A percentile compares a stretch with the other conserved stretches of the same genome.
These are phyloP conservation scores for Amauroascus niger DNA, from an alignment of 2,329 filamentous ascomycete species.

Conservation along the genomic window DNA sequence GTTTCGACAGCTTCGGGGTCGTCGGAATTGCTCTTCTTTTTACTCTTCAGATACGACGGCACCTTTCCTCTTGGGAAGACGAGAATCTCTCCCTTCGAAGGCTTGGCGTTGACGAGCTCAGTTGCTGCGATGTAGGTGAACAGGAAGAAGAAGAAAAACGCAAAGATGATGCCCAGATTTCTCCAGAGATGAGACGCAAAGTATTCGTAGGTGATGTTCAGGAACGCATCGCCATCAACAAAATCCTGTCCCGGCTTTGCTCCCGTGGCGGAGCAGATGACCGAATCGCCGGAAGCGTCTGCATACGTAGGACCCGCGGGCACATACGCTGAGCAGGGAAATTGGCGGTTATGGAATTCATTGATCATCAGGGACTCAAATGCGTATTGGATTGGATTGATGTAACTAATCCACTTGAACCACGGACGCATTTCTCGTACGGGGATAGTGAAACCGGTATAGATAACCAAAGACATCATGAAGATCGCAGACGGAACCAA, in stretches of 20 bases:
- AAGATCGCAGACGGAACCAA: conserved; percentile 48
- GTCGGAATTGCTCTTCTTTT: conserved; percentile 7
- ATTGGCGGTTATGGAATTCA: conserved; percentile 63
- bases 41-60: conserved; percentile 14
- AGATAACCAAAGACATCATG: conserved; percentile 39
- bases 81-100: conserved; percentile 67
- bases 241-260: conserved; percentile 43
- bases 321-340: conserved; percentile 41
- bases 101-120: conserved; percentile 54
- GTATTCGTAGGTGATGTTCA: conserved; percentile 49
- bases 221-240: conserved; percentile 53
- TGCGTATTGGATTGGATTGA: conserved; percentile 68
- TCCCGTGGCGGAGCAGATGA: conserved; percentile 51
- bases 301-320: conserved; percentile 36
- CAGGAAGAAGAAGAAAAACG: conserved; percentile 43
- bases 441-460: conserved; percentile 40
- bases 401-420: conserved; percentile 74
- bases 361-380: conserved; percentile 78
- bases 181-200: conserved; percentile 53
- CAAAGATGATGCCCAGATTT: conserved; percentile 60
- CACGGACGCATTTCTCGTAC: conserved; percentile 62
- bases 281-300: conserved; percentile 21
- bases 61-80: conserved; percentile 61
- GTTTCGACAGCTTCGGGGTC: conserved; percentile 12
- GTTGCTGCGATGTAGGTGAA: conserved; percentile 30